These are phyloP conservation scores for Colletotrichum sp. DNA, from an alignment of 2,329 filamentous ascomycete genomes.

Conservation along the genomic window DNA sequence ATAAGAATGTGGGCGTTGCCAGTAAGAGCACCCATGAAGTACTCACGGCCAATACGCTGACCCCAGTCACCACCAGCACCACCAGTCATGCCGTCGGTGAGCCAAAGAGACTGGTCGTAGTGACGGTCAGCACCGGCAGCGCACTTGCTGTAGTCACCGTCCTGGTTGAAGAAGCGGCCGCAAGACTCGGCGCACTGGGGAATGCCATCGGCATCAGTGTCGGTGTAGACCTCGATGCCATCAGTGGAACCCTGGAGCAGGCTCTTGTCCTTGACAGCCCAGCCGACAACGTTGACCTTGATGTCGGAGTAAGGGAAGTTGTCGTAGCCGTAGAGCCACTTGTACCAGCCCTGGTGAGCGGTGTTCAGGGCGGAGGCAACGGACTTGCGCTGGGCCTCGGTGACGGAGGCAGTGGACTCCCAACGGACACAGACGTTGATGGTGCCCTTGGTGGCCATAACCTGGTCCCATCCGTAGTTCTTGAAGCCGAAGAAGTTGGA, in stretches of 20 bases:
- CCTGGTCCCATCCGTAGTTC: conserved; percentile 39
- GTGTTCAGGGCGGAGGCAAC: conserved; percentile 37
- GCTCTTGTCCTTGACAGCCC: conserved; percentile 42
- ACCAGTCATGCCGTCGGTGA: conserved; percentile 49
- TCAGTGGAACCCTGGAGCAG: conserved; percentile 42
- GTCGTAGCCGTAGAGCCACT: conserved; percentile 47
- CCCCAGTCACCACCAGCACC: conserved; percentile 54
- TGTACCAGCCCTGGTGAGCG: conserved; percentile 45
- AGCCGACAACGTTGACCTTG: conserved; percentile 45
- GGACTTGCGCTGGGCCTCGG: conserved; percentile 40
- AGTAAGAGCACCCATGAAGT: conserved; percentile 43
- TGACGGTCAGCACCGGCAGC: conserved; percentile 40
- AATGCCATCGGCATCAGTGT: conserved; percentile 40
- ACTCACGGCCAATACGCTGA: conserved; percentile 48
- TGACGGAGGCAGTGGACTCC: conserved; percentile 42
- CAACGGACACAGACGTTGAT: conserved; percentile 50
- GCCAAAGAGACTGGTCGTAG: conserved; percentile 52
- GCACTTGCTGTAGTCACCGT: conserved; percentile 45
- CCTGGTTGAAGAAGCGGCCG: conserved; percentile 49
- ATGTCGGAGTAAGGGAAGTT: conserved; percentile 46
- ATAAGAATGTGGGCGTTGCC: conserved; percentile 49
- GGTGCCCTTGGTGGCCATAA: conserved; percentile 30
- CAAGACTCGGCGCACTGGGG: conserved; percentile 47
- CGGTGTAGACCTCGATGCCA: conserved; percentile 46
- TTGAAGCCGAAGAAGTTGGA: conserved; percentile 29